A percentile compares a stretch with the other conserved stretches of the same genome.
These are phyloP conservation scores for Fraxinus ornus DNA, from an alignment of 305 asterid genomes.

Conservation along the genomic window DNA sequence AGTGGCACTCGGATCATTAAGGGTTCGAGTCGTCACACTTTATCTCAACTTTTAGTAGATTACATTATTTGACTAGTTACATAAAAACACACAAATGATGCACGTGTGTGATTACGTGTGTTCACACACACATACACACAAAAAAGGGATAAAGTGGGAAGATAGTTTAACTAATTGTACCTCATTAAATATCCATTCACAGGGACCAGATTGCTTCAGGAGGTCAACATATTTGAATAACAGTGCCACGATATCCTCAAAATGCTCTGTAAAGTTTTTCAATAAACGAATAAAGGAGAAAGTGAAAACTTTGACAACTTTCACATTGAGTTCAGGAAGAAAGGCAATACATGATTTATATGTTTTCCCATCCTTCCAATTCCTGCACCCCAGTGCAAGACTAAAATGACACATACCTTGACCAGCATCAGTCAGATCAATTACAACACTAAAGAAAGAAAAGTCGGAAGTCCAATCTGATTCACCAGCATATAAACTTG, in stretches of 20 bases:
- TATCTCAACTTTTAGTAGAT: not conserved
- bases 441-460: constrained; percentile 68
- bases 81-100: not conserved
- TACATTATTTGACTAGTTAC: not conserved
- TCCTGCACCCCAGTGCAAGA: not conserved
- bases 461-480: constrained; percentile 66
- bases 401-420: constrained; percentile 53
- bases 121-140: not conserved
- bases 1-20: no score
- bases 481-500: constrained; percentile 91
- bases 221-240: constrained; percentile 74
- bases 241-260: constrained; percentile 80
- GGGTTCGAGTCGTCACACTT: no score
- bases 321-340: not conserved
- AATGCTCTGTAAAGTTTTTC: constrained; percentile 63
- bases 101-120: not conserved
- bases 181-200: constrained; percentile 94
- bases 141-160: not conserved
- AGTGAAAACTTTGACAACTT: not conserved
- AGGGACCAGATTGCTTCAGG: constrained; percentile 76
- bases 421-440: constrained; percentile 91
- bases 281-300: not conserved
- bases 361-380: not conserved
- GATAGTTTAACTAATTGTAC: constrained; percentile 34
- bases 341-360: not conserved